Conservation (phyloP, 768 basidiomycete species). For the Pilatotrama ljubarskyi region DNA sequence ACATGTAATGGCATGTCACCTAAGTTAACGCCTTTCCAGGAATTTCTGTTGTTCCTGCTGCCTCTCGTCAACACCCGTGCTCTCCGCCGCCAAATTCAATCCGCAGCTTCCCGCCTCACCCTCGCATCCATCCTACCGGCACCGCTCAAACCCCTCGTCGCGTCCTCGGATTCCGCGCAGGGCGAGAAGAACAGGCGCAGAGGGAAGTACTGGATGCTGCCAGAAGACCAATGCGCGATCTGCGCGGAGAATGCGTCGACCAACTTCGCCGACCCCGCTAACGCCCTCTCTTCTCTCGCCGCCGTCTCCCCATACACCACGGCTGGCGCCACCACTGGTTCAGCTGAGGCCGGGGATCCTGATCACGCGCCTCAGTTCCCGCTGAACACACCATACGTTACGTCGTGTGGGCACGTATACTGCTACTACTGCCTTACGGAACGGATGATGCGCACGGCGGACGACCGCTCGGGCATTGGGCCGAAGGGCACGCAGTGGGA, state of each 20-base stretch:
- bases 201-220: constrained; percentile 72
- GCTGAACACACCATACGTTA: constrained; percentile 79
- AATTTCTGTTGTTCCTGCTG: constrained; percentile 91
- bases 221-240: constrained; percentile 82
- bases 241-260: constrained; percentile 78
- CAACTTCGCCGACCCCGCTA: constrained; percentile 53
- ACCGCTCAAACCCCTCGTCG: constrained; percentile 32
- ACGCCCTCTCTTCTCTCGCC: constrained; percentile 41
- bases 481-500: constrained; percentile 65
- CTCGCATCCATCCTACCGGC: constrained; percentile 34
- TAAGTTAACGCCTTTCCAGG: constrained; percentile 46
- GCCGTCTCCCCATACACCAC: constrained; percentile 31
- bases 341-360: constrained; percentile 11
- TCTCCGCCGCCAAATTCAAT: constrained; percentile 57
- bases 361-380: constrained; percentile 56
- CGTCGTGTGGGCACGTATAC: constrained; percentile 83
- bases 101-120: constrained; percentile 31
- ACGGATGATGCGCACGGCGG: constrained; percentile 70
- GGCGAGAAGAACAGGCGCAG: constrained; percentile 13
- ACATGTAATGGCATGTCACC: background rate
- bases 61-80: constrained; percentile 77
- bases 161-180: constrained; percentile 2
- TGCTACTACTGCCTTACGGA: constrained; percentile 94
- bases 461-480: constrained; percentile 44
- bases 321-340: background rate